Conservation (phyloP, 2,329 filamentous ascomycete species). For the Curvularia sp. region DNA sequence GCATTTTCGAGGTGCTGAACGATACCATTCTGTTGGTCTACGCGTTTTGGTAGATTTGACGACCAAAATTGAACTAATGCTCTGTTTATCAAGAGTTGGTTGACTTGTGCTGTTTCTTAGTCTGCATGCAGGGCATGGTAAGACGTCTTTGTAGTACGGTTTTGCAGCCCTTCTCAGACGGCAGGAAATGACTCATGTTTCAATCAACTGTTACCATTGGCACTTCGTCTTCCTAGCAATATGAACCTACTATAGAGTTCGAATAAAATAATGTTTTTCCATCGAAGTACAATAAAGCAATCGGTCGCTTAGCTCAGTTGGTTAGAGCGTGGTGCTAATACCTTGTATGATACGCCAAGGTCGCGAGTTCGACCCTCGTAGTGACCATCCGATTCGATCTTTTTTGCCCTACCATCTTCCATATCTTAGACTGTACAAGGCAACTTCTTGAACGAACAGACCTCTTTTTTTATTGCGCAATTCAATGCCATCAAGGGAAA, state of each 20-base stretch:
- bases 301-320: slow-evolving; percentile 18
- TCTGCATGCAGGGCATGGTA: background rate
- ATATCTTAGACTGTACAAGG: background rate
- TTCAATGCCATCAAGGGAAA: background rate
- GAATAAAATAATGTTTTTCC: too few relatives aligned
- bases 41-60: background rate
- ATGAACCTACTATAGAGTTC: too few relatives aligned
- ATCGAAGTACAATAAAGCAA: slow-evolving; percentile 2
- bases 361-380: slow-evolving; percentile 18
- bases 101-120: background rate
- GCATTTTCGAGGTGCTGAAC: background rate
- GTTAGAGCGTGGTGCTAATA: slow-evolving; percentile 21
- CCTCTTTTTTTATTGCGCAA: background rate
- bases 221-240: too few relatives aligned
- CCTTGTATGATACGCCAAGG: slow-evolving; percentile 10
- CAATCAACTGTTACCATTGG: too few relatives aligned
- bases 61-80: background rate
- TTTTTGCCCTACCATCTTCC: background rate
- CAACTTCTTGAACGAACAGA: background rate
- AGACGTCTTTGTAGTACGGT: background rate
- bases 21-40: slow-evolving; percentile 2
- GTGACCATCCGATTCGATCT: slow-evolving; percentile 7
- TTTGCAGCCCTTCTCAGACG: background rate
- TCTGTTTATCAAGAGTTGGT: background rate
- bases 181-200: background rate